Evolutionary conservation across 352 stramenopile genomes (phyloP), one percentile per base, ranked within the genome.

Genomic region (Phytophthora hybrid): DNA sequence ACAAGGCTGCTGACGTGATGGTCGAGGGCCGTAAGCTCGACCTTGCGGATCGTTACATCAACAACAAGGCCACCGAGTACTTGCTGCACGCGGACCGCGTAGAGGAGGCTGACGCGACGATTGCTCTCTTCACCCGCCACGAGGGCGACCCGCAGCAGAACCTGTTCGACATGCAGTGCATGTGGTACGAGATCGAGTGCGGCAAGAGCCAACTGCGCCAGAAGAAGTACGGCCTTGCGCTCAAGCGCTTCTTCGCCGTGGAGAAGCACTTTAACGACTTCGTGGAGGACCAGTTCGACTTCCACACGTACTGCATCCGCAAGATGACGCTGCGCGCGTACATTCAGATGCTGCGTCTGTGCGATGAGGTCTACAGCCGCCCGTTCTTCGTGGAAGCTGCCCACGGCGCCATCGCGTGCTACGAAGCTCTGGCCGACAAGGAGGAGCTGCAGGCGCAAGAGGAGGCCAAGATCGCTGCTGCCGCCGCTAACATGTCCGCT

Each of bases 221-320:
- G 68, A 66, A 85, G 58, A 80, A 91, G 60, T 88, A 85, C 37
- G 97, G 93, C 1, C 88, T 89, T 47, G 95, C 94, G 31, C 78
- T 99, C 32, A 99, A 99, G 79, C 98, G 98, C 21, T 99, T 98
- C 75, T 90, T 93, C 51, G 87, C 90, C 11, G 94, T 99, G 16
- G 89, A 99, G 44, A 98, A 99, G 77, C 98, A 99, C 84, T 99
- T 99, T 69, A 91, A 97, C 64, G 97, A 99, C 80, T 99, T 99
- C 53, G 78, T 97, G 44, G 97, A 99, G 63, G 97, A 99, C 87
- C 97, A 99, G 80, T 99, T 99, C 67, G 98, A 99, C 79, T 99
- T 99, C 82, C 97, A 99, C 89, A 96, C 87, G 54, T 99, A 99
- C 80, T 99, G 97, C 73, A 93, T 99, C 71, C 94, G 97, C 71